Conservation (phyloP, 768 basidiomycete species). For the Suillus decipiens region DNA sequence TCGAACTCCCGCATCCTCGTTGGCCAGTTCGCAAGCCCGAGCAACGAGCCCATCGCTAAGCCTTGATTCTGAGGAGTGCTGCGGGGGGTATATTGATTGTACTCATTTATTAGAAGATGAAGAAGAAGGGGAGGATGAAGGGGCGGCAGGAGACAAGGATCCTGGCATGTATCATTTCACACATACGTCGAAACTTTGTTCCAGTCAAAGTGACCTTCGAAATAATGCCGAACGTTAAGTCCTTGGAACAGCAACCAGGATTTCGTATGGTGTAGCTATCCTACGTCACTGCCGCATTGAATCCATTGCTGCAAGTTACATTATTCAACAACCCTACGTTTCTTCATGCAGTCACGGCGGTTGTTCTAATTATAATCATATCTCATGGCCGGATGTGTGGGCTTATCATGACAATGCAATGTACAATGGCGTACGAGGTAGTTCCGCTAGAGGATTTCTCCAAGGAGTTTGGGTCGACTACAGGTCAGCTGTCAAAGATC, state of each 20-base stretch:
- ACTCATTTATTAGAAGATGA: conserved; percentile 39
- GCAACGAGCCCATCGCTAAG: conserved; percentile 27
- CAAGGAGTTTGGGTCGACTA: conserved; percentile 48
- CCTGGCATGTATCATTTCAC: not conserved
- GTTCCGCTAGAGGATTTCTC: conserved; percentile 52
- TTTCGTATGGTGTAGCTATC: not conserved
- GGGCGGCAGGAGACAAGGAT: not conserved
- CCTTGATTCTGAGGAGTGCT: conserved; percentile 47
- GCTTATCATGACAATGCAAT: conserved; percentile 7
- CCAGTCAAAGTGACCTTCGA: not conserved
- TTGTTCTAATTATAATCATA: conserved; percentile 8
- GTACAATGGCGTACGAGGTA: conserved; percentile 43
- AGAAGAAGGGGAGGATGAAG: not conserved
- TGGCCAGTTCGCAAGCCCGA: not conserved
- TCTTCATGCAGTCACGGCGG: not conserved
- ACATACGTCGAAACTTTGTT: conserved; percentile 2
- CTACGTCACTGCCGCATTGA: not conserved
- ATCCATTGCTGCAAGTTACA: not conserved
- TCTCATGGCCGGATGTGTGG: not conserved
- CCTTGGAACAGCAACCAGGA: not conserved
- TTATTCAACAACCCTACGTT: not conserved
- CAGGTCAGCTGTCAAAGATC: conserved; percentile 41
- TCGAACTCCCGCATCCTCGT: not conserved
- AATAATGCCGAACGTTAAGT: not conserved
- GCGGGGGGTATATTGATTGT: conserved; percentile 54